phyloP scores from a whole-genome alignment of 108 stramenopile genomes.

The Aurantiochytrium sp. region DNA sequence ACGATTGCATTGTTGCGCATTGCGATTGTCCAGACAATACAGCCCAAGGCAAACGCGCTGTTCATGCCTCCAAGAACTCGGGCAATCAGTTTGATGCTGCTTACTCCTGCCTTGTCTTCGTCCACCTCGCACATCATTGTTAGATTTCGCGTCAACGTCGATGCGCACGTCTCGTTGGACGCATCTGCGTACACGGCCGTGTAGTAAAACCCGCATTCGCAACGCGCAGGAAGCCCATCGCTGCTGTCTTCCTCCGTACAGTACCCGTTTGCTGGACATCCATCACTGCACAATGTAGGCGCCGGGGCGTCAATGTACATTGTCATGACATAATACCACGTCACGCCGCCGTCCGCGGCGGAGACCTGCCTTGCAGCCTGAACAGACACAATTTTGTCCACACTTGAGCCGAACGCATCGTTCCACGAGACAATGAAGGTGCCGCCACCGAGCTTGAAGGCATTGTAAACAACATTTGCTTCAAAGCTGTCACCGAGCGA shows the following conservation, averaged over 20 bases:
- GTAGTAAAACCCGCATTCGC: neutral
- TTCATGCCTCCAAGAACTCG: neutral
- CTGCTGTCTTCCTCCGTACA: neutral
- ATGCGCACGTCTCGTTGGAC: neutral
- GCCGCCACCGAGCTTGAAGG: neutral
- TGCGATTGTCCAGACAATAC: conserved; percentile 13
- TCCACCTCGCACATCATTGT: neutral
- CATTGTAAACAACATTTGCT: neutral
- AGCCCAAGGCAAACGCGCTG: conserved; percentile 9
- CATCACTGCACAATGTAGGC: neutral
- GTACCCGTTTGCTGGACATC: neutral
- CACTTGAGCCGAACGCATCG: neutral
- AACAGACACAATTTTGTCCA: neutral
- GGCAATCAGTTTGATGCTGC: neutral
- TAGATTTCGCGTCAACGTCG: neutral
- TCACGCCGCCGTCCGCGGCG: neutral
- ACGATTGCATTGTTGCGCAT: conserved; percentile 6
- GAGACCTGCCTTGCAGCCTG: neutral
- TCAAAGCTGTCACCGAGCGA: neutral
- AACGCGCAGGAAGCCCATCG: neutral
- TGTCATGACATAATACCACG: neutral
- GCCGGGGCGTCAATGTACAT: neutral
- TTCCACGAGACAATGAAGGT: neutral
- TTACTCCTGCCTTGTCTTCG: neutral
- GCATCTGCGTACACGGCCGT: neutral